Evolutionary conservation across 306 rosid species (phyloP), one percentile per base, ranked within the genome.

Genomic region (Quercus suber): DNA sequence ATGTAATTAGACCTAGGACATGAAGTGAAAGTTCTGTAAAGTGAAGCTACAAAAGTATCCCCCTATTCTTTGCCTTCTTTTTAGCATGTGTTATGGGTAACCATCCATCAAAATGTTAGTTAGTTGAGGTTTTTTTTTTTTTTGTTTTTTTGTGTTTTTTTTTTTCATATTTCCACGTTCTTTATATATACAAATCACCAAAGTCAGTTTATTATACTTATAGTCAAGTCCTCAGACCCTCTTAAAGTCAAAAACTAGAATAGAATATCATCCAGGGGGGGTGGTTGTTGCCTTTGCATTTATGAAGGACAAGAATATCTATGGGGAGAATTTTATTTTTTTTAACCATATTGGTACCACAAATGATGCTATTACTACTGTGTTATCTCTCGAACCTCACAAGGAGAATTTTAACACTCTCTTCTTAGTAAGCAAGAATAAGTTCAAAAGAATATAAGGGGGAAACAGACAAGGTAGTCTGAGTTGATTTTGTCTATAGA

Each of bases 391-490:
- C 45, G 1, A 41, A 2, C 45, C 45, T 41, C 45, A 41, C 11
- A 41, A 3, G 2, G 45, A 41, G 45, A 41, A 60, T 68, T 23
- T 9, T 30, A 71, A 69, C 55, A 37, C 75, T 84, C 76, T 76
- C 73, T 65, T 65, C 25, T 31, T 41, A 41, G 11, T 0, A 41
- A 76, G 79, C 78, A 69, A 84, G 88, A 87, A 91, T 84, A 86
- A 81, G 77, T 91, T 89, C 84, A 87, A 87, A 86, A 86, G 87
- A 73, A 84, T 78, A 81, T 73, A 76, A 23, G 28, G 27, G 17
- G 27, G 56, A 41, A 77, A 75, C 55, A 79, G 55, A 12, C 31
- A 17, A 71, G 43, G 73, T 60, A 76, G 21, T 55, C 65, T 37
- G 79, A 79, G 67, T 60, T 69, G 73, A 71, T 57, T 73, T 73